Conservation (phyloP, 176 grass and related monocot genomes). For the Hsuehochloa calcarea region DNA sequence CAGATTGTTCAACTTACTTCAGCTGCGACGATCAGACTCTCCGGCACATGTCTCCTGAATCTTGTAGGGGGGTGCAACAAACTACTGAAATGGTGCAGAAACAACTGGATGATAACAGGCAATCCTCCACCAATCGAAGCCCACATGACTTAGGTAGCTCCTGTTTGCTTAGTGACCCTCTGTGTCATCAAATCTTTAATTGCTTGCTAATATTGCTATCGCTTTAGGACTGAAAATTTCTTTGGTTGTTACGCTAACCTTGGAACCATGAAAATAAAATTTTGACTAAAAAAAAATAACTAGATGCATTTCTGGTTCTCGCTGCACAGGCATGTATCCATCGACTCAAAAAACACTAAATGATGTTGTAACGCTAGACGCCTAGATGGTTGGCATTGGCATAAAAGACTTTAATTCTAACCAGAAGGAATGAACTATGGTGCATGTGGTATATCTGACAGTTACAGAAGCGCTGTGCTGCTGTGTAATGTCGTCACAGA, state of each 20-base stretch:
- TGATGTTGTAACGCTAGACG: not conserved
- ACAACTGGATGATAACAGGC: conserved; percentile 21
- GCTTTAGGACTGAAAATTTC: not conserved
- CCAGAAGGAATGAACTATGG: conserved; percentile 12
- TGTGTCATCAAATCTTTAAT: not conserved
- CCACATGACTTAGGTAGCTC: conserved; percentile 23
- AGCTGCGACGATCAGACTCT: conserved; percentile 39
- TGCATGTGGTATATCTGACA: conserved; percentile 8
- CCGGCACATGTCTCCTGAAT: conserved; percentile 33
- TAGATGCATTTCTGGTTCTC: not conserved
- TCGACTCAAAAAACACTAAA: not conserved
- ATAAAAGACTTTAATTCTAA: not conserved
- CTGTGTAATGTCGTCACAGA: not conserved
- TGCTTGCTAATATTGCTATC: not conserved
- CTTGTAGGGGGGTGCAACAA: conserved; percentile 30
- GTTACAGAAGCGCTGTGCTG: not conserved
- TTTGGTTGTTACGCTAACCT: not conserved
- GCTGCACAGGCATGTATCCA: not conserved
- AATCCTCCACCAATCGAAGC: conserved; percentile 29
- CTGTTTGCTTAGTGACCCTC: not conserved
- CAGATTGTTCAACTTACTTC: conserved; percentile 60
- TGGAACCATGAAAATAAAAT: not conserved
- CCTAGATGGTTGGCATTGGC: not conserved
- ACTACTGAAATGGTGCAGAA: conserved; percentile 28
- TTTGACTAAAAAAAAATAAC: not conserved